Conservation (phyloP, 352 stramenopile genomes). For the Vaucheria bursata region DNA sequence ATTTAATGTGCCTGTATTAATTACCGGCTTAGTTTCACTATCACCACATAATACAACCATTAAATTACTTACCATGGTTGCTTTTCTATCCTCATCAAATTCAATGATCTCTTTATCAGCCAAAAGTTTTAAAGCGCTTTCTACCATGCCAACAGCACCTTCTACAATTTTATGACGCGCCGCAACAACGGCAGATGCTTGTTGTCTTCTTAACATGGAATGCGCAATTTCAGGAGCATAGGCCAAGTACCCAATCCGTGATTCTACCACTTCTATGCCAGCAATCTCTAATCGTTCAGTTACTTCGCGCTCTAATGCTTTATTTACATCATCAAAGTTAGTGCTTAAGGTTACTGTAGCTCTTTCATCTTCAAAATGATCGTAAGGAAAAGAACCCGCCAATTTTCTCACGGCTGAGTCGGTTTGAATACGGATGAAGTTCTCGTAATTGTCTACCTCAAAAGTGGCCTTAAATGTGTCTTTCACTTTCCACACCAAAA, state of each 20-base stretch:
- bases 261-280: background rate
- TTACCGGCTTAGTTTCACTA: background rate
- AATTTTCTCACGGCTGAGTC: background rate
- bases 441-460: background rate
- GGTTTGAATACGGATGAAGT: background rate
- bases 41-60: background rate
- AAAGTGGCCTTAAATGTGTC: background rate
- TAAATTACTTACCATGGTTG: background rate
- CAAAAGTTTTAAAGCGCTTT: background rate
- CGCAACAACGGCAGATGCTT: background rate
- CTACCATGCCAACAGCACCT: background rate
- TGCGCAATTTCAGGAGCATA: slow-evolving; percentile 4
- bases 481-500: background rate
- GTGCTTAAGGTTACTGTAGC: too few relatives aligned
- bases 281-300: background rate
- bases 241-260: background rate
- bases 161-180: background rate
- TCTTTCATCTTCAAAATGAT: background rate
- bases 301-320: background rate
- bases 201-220: background rate
- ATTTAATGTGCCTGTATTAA: background rate
- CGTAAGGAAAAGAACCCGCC: background rate
- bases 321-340: background rate
- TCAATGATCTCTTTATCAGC: background rate
- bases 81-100: background rate